A percentile compares a stretch with the other conserved stretches of the same genome.
Evolutionary conservation across 805 yeast genomes (phyloP).

Genomic region (Candida hispaniensis): DNA sequence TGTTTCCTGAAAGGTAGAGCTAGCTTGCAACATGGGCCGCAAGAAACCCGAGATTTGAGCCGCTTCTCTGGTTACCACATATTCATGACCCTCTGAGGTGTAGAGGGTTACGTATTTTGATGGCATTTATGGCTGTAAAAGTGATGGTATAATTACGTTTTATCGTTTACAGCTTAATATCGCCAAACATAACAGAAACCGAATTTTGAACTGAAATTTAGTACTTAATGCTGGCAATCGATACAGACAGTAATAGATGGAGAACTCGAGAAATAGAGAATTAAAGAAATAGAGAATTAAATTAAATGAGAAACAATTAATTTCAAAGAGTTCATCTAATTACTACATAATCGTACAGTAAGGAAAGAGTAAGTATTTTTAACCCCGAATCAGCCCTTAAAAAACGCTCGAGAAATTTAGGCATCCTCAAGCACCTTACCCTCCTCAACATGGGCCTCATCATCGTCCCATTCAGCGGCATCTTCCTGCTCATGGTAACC

Average conservation of each 20-base stretch:
- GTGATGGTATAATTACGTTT: too few species aligned
- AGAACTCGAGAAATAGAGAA: slow-evolving; percentile 1
- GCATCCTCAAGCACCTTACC: slow-evolving; percentile 19
- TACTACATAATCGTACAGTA: slow-evolving; percentile 8
- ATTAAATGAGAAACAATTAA: slow-evolving; percentile 2
- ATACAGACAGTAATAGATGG: background rate
- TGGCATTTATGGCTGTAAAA: too few species aligned
- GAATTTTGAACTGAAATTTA: too few species aligned
- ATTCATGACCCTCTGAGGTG: slow-evolving; percentile 61
- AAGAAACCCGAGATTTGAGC: slow-evolving; percentile 64
- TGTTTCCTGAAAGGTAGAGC: slow-evolving; percentile 43
- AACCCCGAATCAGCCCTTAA: background rate
- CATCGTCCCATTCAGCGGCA: slow-evolving; percentile 32
- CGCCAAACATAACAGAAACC: too few species aligned
- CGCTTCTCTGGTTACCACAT: slow-evolving; percentile 55
- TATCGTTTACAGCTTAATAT: too few species aligned
- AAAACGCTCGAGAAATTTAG: slow-evolving; percentile 1
- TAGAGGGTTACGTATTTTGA: slow-evolving; percentile 50
- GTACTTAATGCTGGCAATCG: too few species aligned
- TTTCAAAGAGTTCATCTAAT: slow-evolving; percentile 2
- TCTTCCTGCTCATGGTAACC: slow-evolving; percentile 38
- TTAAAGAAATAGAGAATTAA: slow-evolving; percentile 1
- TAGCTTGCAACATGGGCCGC: slow-evolving; percentile 37
- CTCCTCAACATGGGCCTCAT: slow-evolving; percentile 27
- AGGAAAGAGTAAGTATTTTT: too few species aligned